These are phyloP conservation scores for Penicillium sp. DNA, from an alignment of 2,329 filamentous ascomycete genomes.

Conservation along the genomic window DNA sequence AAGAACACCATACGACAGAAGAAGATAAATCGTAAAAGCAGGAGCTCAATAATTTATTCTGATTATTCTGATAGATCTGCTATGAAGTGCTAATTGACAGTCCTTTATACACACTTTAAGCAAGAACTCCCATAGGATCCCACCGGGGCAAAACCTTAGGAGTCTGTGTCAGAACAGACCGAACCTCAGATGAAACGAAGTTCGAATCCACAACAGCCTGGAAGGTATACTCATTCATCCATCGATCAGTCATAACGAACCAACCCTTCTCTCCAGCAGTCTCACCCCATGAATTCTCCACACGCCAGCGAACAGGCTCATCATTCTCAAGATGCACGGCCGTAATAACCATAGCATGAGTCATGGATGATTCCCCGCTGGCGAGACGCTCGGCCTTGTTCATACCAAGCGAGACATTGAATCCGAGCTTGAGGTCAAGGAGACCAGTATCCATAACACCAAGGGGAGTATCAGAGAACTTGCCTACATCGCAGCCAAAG, in stretches of 20 bases:
- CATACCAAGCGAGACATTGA: conserved; percentile 73
- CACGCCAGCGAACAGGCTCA: conserved; percentile 73
- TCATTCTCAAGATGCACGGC: conserved; percentile 75
- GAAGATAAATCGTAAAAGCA: not conserved
- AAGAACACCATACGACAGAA: no score
- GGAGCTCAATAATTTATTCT: conserved; percentile 10
- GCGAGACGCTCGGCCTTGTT: conserved; percentile 73
- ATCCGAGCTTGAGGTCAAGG: conserved; percentile 79
- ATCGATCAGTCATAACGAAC: conserved; percentile 84
- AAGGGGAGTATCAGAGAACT: conserved; percentile 67
- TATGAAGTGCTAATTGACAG: not conserved
- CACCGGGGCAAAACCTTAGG: conserved; percentile 72
- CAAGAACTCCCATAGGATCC: conserved; percentile 78
- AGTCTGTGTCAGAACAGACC: conserved; percentile 69
- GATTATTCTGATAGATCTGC: not conserved
- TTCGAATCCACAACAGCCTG: conserved; percentile 80
- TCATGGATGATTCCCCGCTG: conserved; percentile 79
- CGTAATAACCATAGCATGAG: conserved; percentile 89
- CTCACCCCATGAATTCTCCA: conserved; percentile 84
- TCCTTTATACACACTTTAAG: conserved; percentile 29
- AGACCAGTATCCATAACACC: conserved; percentile 81
- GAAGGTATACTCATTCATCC: conserved; percentile 80
- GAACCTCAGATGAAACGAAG: conserved; percentile 65
- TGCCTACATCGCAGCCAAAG: conserved; percentile 85
- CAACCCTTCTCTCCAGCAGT: conserved; percentile 73